Base-by-base conservation (phyloP, 345 rosid species). In the Hypericum perforatum region DNA sequence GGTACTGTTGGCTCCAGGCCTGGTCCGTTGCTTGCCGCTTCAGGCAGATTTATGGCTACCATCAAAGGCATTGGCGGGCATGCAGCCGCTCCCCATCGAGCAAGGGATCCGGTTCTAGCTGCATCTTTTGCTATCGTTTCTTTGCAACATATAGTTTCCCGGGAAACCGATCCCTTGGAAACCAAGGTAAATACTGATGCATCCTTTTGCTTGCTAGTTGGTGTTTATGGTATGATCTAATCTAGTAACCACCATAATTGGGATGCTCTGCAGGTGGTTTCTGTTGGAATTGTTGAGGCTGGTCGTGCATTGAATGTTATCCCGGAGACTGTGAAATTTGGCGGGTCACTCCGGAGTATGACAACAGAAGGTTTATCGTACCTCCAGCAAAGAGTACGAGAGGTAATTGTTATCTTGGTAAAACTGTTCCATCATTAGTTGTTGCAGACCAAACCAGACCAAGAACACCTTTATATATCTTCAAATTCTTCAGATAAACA, bases 131-230 rank as follows among this genome's bases (percentile, higher is more conserved):
- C 76, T 6, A 77, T 79, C 37, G 66, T 71, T 43, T 67, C 78
- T 2, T 76, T 82, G 56, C 89, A 79, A 52, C 85, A 73, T 8
- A 63, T 82, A 1, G 40, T 82, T 67, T 77, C 82, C 12, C 69
- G 82, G 11, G 89, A 82, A 54, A 77, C 76, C 0, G 70, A 82
- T 69, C 89, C 89, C 13, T 71, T 82, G 5, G 74, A 57, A 13
- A 57, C 81, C 10, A 22, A 46, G 68, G 85, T 77, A 68, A 7
- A 11, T 13, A 9, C 16, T 46, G 16, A 16, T 11, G 12, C 47
- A n/a, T n/a, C n/a, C n/a, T n/a, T n/a, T n/a, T n/a, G n/a, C n/a
- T n/a, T n/a, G n/a, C n/a, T n/a, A n/a, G n/a, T 22, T 22, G 32
- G 32, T 22, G 1, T 1, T 1, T 22, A 22, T 22, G 32, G 1